Percentiles rank a stretch among this genome's conserved stretches.
These are phyloP conservation scores for Rubus idaeus DNA, from an alignment of 306 rosid species.

Conservation along the genomic window DNA sequence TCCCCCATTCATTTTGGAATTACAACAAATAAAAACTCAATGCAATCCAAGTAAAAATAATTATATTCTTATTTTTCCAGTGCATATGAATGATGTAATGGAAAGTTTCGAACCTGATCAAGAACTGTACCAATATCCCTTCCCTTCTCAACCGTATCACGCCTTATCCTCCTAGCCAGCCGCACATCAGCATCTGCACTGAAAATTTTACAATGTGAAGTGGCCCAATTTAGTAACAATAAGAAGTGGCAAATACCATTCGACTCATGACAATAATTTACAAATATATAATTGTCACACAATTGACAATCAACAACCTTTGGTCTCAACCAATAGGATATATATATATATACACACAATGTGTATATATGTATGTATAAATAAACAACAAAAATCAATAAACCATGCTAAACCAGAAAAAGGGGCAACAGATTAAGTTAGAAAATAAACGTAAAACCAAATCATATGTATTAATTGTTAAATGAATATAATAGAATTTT, in stretches of 20 bases:
- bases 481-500: background rate
- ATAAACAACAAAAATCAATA: background rate
- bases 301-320: background rate
- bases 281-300: background rate
- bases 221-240: constrained; percentile 47
- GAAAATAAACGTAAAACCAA: background rate
- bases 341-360: too few relatives aligned
- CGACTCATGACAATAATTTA: background rate
- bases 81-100: constrained; percentile 10
- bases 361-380: background rate
- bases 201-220: constrained; percentile 74
- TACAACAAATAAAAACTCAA: constrained; percentile 11
- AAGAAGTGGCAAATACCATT: constrained; percentile 12
- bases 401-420: background rate
- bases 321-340: background rate
- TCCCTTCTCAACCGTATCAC: constrained; percentile 80
- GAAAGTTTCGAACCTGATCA: constrained; percentile 72
- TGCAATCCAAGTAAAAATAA: background rate
- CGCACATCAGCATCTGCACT: constrained; percentile 99
- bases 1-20: background rate
- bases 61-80: background rate
- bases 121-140: constrained; percentile 90
- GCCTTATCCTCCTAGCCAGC: constrained; percentile 94
- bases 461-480: background rate
- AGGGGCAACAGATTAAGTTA: background rate